phyloP scores from a whole-genome alignment of 139 green algal species.

The Micractinium sp. region DNA sequence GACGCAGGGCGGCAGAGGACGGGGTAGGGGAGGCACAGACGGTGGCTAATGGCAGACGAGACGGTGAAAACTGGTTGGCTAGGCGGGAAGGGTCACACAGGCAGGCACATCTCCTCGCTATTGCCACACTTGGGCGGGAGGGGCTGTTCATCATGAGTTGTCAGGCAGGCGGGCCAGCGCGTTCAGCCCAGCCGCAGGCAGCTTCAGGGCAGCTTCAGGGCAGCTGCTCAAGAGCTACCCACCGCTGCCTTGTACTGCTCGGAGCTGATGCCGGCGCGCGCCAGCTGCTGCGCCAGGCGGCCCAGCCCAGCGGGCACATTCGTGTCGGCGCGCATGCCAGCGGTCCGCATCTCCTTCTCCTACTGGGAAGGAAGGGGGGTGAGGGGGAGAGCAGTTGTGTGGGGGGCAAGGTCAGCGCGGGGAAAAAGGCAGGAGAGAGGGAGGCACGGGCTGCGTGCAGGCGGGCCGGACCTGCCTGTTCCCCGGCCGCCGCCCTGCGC shows the following conservation, averaged over 20 bases:
- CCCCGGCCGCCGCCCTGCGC: too few relatives aligned
- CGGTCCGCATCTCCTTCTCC: slow-evolving; percentile 8
- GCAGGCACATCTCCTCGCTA: background rate
- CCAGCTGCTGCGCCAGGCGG: slow-evolving; percentile 23
- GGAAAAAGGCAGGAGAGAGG: background rate
- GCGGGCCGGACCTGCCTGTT: background rate
- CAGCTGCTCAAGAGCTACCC: background rate
- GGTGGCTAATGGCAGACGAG: background rate
- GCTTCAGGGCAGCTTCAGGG: background rate
- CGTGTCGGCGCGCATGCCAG: background rate
- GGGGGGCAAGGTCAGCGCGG: background rate
- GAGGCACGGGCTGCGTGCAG: background rate
- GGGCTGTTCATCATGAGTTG: background rate
- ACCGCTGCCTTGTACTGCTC: slow-evolving; percentile 40
- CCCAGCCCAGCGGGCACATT: background rate
- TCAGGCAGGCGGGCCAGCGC: background rate
- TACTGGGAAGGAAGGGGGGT: background rate
- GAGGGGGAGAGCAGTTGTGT: background rate
- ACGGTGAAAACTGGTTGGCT: background rate
- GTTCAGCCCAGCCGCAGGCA: background rate
- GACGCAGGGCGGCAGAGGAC: background rate
- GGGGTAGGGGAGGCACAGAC: background rate
- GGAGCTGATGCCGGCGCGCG: slow-evolving; percentile 37
- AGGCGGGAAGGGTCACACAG: background rate
- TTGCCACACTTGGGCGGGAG: too few relatives aligned